Evolutionary conservation across 2,329 filamentous ascomycete genomes (phyloP).

Genomic region (Botrytis pseudocinerea): DNA sequence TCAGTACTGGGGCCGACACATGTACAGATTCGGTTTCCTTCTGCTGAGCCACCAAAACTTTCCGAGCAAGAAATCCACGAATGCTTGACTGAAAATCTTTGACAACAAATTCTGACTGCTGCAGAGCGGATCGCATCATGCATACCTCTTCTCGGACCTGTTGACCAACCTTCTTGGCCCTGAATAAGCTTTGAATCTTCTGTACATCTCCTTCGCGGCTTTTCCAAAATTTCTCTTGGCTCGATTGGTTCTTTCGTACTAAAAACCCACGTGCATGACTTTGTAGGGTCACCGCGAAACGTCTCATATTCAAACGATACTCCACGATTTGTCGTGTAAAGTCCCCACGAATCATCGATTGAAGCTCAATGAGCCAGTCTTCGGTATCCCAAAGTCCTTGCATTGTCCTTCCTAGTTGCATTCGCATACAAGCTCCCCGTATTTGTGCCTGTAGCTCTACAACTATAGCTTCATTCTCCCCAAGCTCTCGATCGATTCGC

Average conservation of each 20-base stretch:
- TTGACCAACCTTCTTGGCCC: slow-evolving; percentile 59
- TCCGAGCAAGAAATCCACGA: slow-evolving; percentile 66
- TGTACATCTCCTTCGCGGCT: slow-evolving; percentile 71
- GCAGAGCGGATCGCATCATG: slow-evolving; percentile 58
- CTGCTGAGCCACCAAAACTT: slow-evolving; percentile 56
- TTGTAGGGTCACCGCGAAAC: slow-evolving; percentile 78
- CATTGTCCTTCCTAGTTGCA: slow-evolving; percentile 80
- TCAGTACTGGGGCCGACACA: slow-evolving; percentile 49
- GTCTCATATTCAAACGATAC: slow-evolving; percentile 80
- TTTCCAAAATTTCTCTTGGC: slow-evolving; percentile 68
- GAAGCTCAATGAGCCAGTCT: slow-evolving; percentile 73
- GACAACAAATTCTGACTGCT: slow-evolving; percentile 62
- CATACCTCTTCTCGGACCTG: slow-evolving; percentile 54
- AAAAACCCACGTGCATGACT: slow-evolving; percentile 76
- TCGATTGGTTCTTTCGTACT: slow-evolving; percentile 61
- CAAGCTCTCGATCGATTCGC: slow-evolving; percentile 76
- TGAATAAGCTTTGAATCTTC: slow-evolving; percentile 77
- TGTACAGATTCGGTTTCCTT: slow-evolving; percentile 54
- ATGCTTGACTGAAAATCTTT: slow-evolving; percentile 65
- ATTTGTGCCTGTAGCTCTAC: slow-evolving; percentile 84
- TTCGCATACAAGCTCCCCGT: slow-evolving; percentile 74
- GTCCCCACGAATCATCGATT: slow-evolving; percentile 83
- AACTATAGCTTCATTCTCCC: slow-evolving; percentile 71
- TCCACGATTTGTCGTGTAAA: slow-evolving; percentile 80
- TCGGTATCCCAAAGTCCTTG: slow-evolving; percentile 87